Conservation (phyloP, 345 rosid species). For the Murraya koenigii region DNA sequence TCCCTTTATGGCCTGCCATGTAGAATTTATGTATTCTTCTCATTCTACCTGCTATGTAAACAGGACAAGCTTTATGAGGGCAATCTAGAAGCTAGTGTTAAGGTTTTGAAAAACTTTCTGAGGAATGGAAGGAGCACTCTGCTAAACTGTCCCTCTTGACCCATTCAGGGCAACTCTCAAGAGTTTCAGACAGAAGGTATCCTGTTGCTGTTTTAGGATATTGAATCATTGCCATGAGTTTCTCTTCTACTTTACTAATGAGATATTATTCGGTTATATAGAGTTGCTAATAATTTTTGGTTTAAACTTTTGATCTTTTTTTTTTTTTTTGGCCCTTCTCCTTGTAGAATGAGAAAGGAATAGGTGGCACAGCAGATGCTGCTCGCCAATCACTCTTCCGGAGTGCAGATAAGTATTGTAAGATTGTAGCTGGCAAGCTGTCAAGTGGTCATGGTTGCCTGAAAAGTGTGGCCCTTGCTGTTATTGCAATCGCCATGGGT, state of each 20-base stretch:
- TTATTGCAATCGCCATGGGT: conserved; percentile 43
- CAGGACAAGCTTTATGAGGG: conserved; percentile 66
- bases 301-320: background rate
- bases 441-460: conserved; percentile 48
- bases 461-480: conserved; percentile 42
- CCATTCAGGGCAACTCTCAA: conserved; percentile 48
- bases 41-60: conserved; percentile 6
- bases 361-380: conserved; percentile 33
- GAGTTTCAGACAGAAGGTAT: conserved; percentile 62
- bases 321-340: background rate
- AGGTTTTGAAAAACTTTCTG: conserved; percentile 50
- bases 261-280: background rate
- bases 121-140: conserved; percentile 60
- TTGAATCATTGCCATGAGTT: background rate
- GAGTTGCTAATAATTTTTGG: background rate
- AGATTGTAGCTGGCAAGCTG: conserved; percentile 40
- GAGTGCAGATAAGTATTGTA: conserved; percentile 62
- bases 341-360: conserved; percentile 57
- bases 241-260: background rate
- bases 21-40: conserved; percentile 1
- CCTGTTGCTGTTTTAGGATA: background rate
- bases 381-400: conserved; percentile 29
- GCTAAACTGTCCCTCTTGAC: conserved; percentile 40
- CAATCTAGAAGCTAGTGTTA: conserved; percentile 53
- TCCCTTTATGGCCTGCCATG: background rate